Percentiles rank a stretch among this genome's conserved stretches.
phyloP scores from a whole-genome alignment of 306 rosid species.

The Luffa acutangula region DNA sequence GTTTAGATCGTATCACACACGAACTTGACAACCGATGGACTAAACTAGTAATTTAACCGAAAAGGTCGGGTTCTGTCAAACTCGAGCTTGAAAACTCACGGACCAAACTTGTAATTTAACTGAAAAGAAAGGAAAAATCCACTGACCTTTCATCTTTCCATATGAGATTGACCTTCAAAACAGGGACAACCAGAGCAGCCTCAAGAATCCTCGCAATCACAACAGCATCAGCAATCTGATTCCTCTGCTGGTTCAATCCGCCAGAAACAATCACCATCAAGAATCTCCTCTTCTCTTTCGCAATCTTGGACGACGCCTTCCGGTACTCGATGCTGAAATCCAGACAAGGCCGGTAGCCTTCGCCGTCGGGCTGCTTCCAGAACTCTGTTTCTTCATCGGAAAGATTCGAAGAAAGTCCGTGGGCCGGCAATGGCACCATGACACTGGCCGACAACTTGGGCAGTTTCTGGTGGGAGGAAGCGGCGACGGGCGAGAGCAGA shows the following conservation, averaged over 20 bases:
- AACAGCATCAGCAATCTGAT: conserved; percentile 49
- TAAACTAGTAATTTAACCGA: too few species aligned
- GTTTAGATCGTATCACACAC: too few species aligned
- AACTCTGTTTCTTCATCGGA: conserved; percentile 30
- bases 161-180: conserved; percentile 40
- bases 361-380: conserved; percentile 43
- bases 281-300: conserved; percentile 36
- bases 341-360: conserved; percentile 32
- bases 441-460: conserved; percentile 12
- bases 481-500: conserved; percentile 10
- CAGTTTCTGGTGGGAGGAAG: conserved; percentile 1
- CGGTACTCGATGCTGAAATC: conserved; percentile 34
- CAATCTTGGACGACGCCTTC: conserved; percentile 16
- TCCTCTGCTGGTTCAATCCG: conserved; percentile 53
- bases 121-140: background rate
- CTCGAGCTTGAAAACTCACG: too few species aligned
- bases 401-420: conserved; percentile 14
- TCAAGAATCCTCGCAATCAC: conserved; percentile 46
- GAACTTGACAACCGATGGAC: too few species aligned
- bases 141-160: conserved; percentile 48
- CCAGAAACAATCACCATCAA: conserved; percentile 47
- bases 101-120: background rate
- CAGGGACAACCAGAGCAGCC: conserved; percentile 39
- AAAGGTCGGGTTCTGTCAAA: too few species aligned
- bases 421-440: conserved; percentile 37